Evolutionary conservation across 805 yeast genomes (phyloP), one percentile per base, ranked within the genome.

Genomic region (Gaillardinia entomophila): DNA sequence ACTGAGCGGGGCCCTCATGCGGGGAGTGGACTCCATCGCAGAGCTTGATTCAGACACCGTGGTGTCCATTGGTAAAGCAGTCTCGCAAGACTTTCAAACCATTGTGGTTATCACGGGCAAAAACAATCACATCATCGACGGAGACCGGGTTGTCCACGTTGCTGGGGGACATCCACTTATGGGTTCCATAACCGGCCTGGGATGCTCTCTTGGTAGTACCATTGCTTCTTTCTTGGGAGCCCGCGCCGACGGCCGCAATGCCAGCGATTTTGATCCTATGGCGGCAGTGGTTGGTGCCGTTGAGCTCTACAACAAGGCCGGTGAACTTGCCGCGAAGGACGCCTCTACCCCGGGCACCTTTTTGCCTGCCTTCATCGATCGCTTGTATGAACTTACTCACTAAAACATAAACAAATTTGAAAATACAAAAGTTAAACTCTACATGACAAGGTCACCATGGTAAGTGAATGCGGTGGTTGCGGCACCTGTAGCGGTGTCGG

Each of bases 181-280:
- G 82, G 79, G 80, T 0, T 51, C 60, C 8, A 72, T 86, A 4
- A 86, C 95, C 0, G 95, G 94, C 0, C 66, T 88, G 2, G 96
- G 96, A 0, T 87, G 96, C 41, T 74, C 90, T 0, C 57, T 87
- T 24, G 95, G 95, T 1, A 77, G 88, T 28, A 70, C 75, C 0
- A 75, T 86, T 33, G 79, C 83, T 0, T 63, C 83, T 1, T 69
- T 62, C 37, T 51, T 77, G 2, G 79, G 79, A 3, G 72, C 75
- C 2, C 45, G 55, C 33, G 56, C 66, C 1, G 54, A 47, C 6
- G 56, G 53, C 4, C 13, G 16, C 10, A 24, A 35, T 12, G 28
- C 23, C 3, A 27, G 26, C 1, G 29, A 32, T 2, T 39, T 44
- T 24, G 45, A 61, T 33, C 46, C 68, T 0, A 69, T 68, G 36